Base-by-base conservation (phyloP, 345 rosid genomes). In the Mallotus nudiflorus region DNA sequence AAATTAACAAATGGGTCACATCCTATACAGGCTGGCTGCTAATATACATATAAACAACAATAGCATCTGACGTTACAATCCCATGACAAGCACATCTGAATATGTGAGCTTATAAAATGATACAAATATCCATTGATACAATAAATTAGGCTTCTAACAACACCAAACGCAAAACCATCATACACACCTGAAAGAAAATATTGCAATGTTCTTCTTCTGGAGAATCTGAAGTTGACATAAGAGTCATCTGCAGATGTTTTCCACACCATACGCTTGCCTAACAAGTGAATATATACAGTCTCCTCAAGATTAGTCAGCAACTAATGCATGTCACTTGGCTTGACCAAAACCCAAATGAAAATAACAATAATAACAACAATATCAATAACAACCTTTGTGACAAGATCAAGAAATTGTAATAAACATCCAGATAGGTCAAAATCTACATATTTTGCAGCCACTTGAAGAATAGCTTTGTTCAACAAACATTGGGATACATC, bases 181-280 rank as follows among this genome's bases (percentile, higher is more conserved):
- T 59, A 50, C 67, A 37, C 68, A 86, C 99, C 97, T 85, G 89
- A 73, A 82, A 87, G 78, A 88, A 95, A 65, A 81, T 39, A 57
- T 42, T 73, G 50, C 79, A 74, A 82, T 95, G 99, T 62, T 88
- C 93, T 77, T 87, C 95, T 78, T 95, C 99, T 79, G 89, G 97
- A 55, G 93, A 91, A 65, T 86, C 97, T 72, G 82, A 88, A 48
- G 82, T 73, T 1, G 97, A 95, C 93, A 90, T 84, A 12, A 77
- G 65, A 62, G 91, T 90, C 97, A 87, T 95, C 80, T 84, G 84
- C 57, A 95, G 73, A 85, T 95, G 99, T 74, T 91, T 92, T 61
- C 87, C 79, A 73, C 93, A 92, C 97, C 99, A 95, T 58, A 73
- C 53, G 73, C 90, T 78, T 62, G 86, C 97, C 98, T 94, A 67